Percentiles rank a stretch among this genome's conserved stretches.
phyloP scores from a whole-genome alignment of 169 alveolate species.

The Plasmodium vivax region DNA sequence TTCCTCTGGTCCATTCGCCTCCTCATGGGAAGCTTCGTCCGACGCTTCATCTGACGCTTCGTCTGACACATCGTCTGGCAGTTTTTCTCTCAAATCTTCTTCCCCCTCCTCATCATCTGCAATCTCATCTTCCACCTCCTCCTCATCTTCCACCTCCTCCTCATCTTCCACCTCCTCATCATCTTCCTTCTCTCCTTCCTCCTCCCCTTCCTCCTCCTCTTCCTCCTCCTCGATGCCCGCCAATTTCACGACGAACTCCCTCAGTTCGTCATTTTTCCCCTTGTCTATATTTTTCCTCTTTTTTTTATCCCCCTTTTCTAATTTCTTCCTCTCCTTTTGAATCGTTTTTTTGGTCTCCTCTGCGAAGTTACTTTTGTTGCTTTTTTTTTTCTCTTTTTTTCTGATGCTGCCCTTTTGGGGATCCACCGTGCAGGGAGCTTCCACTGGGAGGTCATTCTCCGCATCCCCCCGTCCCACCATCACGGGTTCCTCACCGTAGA shows the following conservation, averaged over 20 bases:
- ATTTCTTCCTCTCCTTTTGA: constrained; percentile 25
- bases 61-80: background rate
- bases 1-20: background rate
- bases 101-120: constrained; percentile 1
- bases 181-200: background rate
- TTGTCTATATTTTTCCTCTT: background rate
- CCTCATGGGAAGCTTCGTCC: constrained; percentile 7
- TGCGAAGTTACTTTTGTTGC: background rate
- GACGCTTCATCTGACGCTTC: background rate
- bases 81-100: background rate
- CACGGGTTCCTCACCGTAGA: background rate
- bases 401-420: background rate
- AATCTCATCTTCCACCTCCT: background rate
- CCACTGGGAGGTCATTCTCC: background rate
- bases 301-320: constrained; percentile 7
- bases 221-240: background rate
- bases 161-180: constrained; percentile 2
- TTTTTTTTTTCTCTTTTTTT: constrained; percentile 12
- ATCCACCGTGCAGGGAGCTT: background rate
- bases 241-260: background rate
- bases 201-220: background rate
- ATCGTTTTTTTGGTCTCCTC: constrained; percentile 38
- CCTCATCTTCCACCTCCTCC: background rate
- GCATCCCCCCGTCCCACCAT: background rate
- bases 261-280: background rate